Evolutionary conservation across 1,284 basidiomycete species (phyloP).

Genomic region (Ustilago esculenta): DNA sequence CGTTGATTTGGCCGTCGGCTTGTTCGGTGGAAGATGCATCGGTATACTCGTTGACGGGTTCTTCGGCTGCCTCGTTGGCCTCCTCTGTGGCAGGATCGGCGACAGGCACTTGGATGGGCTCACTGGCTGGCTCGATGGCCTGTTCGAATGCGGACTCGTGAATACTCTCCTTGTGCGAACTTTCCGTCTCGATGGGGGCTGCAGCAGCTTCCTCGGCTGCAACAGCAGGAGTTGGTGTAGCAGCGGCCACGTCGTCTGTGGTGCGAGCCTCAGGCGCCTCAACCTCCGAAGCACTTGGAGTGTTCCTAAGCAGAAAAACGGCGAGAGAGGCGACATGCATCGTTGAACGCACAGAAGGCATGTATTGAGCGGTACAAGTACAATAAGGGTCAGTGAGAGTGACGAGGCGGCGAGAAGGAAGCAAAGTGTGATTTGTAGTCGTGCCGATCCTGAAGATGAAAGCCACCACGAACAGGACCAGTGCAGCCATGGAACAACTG

Average conservation of each 20-base stretch:
- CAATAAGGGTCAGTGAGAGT: slow-evolving; percentile 13
- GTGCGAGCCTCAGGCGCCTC: not conserved
- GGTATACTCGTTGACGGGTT: no score
- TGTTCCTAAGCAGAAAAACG: not conserved
- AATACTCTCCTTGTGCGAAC: no score
- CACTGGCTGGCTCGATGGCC: no score
- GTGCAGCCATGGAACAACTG: not conserved
- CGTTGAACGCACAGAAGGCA: no score
- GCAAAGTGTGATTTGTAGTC: not conserved
- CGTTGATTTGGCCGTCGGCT: no score
- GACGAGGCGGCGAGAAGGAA: not conserved
- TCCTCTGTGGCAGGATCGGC: no score
- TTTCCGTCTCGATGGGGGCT: not conserved
- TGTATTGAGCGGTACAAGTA: slow-evolving; percentile 16
- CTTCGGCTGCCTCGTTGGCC: no score
- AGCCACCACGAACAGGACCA: not conserved
- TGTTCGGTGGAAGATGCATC: no score
- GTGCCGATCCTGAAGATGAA: not conserved
- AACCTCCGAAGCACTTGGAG: not conserved
- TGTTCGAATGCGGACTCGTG: no score
- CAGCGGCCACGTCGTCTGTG: not conserved
- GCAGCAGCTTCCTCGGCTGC: not conserved
- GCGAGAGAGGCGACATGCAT: not conserved
- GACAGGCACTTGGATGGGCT: no score
- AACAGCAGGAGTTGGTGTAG: not conserved